A percentile compares a stretch with the other conserved stretches of the same genome.
phyloP scores from a whole-genome alignment of 1,284 basidiomycete species.

The Wallemia hederae region DNA sequence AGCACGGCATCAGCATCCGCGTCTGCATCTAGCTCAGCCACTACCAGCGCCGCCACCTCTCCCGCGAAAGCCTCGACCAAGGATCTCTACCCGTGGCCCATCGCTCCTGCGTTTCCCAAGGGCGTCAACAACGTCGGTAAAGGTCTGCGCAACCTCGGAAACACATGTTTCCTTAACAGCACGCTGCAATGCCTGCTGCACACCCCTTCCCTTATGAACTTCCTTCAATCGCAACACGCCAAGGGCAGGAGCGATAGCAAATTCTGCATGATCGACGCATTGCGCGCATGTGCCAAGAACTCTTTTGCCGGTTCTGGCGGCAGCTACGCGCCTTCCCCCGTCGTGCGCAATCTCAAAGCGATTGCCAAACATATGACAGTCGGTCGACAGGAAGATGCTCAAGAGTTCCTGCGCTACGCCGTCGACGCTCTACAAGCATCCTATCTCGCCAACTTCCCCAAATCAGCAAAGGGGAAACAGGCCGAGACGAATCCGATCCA shows the following conservation, averaged over 20 bases:
- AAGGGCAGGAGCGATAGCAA: neutral
- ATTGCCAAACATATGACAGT: slow-evolving; percentile 72
- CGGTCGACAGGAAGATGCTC: slow-evolving; percentile 90
- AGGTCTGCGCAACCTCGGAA: slow-evolving; percentile 71
- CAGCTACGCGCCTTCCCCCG: slow-evolving; percentile 24
- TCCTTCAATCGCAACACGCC: slow-evolving; percentile 11
- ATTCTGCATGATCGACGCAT: slow-evolving; percentile 3
- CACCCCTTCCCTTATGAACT: slow-evolving; percentile 57
- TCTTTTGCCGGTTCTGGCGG: slow-evolving; percentile 2
- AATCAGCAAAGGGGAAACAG: slow-evolving; percentile 45
- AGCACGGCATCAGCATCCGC: neutral
- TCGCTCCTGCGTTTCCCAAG: neutral
- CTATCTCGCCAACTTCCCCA: neutral
- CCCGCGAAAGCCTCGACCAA: neutral
- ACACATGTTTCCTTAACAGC: slow-evolving; percentile 92
- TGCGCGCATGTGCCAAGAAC: neutral
- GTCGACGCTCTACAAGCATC: slow-evolving; percentile 51
- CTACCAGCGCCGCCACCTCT: neutral
- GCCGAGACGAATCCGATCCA: slow-evolving; percentile 83
- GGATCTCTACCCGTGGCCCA: slow-evolving; percentile 1
- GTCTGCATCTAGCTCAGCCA: neutral
- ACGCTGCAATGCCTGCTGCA: slow-evolving; percentile 79
- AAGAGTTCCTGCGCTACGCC: slow-evolving; percentile 87
- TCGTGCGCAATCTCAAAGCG: slow-evolving; percentile 38
- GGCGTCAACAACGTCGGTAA: neutral